A percentile compares a stretch with the other conserved stretches of the same genome.
These are phyloP conservation scores for Pseudopithomyces chartarum DNA, from an alignment of 2,329 filamentous ascomycete species.

Conservation along the genomic window DNA sequence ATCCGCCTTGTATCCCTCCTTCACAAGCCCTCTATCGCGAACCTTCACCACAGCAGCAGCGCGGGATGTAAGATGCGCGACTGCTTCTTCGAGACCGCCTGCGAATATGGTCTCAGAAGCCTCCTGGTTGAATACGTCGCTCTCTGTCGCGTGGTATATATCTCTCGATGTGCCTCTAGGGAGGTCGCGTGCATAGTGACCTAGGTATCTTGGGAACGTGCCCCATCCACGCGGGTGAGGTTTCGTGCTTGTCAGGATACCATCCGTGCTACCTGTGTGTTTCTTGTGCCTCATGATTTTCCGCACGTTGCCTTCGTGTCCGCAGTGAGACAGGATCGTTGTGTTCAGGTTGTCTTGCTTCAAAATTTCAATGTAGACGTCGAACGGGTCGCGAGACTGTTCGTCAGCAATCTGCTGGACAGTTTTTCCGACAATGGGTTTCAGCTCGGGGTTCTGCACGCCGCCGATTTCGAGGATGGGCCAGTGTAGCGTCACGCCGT, in stretches of 20 bases:
- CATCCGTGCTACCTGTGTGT: background rate
- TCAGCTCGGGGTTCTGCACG: background rate
- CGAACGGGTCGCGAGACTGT: background rate
- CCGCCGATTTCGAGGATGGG: background rate
- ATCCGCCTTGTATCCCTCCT: background rate
- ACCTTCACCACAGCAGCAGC: background rate
- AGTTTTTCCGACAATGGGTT: background rate
- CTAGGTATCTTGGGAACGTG: background rate
- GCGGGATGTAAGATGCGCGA: background rate
- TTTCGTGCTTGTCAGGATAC: background rate
- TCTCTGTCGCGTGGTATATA: background rate
- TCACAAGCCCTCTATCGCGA: background rate
- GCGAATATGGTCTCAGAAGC: background rate
- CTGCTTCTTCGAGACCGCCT: background rate
- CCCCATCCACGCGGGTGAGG: background rate
- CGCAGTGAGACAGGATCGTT: background rate
- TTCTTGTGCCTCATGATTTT: background rate
- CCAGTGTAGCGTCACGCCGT: background rate
- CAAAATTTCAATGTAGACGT: background rate
- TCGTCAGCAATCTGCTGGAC: background rate
- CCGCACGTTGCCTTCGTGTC: background rate
- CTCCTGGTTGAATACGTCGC: background rate
- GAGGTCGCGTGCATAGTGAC: background rate
- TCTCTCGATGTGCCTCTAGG: background rate
- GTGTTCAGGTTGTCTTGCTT: background rate